A percentile compares a stretch with the other conserved stretches of the same genome.
phyloP scores from a whole-genome alignment of 306 rosid genomes.

The Ziziphus jujuba region DNA sequence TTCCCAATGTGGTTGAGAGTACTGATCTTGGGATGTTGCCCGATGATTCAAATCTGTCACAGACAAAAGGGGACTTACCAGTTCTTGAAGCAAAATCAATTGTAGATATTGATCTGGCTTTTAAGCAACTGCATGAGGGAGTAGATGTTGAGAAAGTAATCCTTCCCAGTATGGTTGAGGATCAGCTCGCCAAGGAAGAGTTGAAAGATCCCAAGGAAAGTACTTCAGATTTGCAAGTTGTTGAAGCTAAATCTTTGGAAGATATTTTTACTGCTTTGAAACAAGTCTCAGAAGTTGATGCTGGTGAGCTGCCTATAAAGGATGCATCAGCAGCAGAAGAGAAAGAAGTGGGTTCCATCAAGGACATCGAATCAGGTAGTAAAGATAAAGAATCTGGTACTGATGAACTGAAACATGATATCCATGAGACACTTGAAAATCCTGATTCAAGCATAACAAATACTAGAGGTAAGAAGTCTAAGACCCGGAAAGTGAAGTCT shows the following conservation, averaged over 20 bases:
- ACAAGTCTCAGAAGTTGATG: conserved; percentile 36
- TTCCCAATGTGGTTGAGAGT: conserved; percentile 51
- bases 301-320: conserved; percentile 35
- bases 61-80: conserved; percentile 42
- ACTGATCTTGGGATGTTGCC: conserved; percentile 27
- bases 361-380: conserved; percentile 24
- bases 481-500: conserved; percentile 33
- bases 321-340: conserved; percentile 31
- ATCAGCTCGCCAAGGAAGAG: conserved; percentile 40
- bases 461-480: conserved; percentile 16
- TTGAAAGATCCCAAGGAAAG: conserved; percentile 30
- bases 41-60: conserved; percentile 29
- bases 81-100: conserved; percentile 66
- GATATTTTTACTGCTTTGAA: conserved; percentile 42
- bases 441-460: conserved; percentile 11
- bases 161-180: conserved; percentile 51
- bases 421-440: conserved; percentile 24
- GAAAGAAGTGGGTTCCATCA: conserved; percentile 22
- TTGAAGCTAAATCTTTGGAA: conserved; percentile 52
- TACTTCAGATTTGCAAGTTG: conserved; percentile 45
- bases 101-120: conserved; percentile 59
- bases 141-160: conserved; percentile 49
- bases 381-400: conserved; percentile 18
- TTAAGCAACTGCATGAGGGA: conserved; percentile 66
- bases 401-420: conserved; percentile 23